Conservation (phyloP, 1,284 basidiomycete genomes). For the Nidula niveotomentosa region DNA sequence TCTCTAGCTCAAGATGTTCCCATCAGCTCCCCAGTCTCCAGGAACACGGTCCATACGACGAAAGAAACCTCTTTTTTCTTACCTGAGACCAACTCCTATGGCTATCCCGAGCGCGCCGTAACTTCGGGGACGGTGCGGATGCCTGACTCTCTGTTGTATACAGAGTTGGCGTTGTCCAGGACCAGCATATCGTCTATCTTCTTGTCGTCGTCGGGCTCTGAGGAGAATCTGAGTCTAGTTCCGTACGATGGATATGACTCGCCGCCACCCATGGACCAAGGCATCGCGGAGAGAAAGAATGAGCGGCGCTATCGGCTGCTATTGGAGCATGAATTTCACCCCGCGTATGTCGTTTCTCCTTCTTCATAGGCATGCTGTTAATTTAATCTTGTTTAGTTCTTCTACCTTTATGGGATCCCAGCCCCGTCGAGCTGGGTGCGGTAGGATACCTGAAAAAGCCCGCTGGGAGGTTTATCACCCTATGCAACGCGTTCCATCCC, state of each 20-base stretch:
- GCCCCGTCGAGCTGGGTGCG: constrained; percentile 57
- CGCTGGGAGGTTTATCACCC: constrained; percentile 61
- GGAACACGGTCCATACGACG: background rate
- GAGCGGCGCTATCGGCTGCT: constrained; percentile 63
- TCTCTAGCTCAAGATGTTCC: background rate
- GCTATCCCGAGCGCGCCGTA: background rate
- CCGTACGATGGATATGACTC: constrained; percentile 37
- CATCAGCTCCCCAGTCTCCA: background rate
- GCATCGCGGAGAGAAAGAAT: constrained; percentile 43
- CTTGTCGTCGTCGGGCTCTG: constrained; percentile 1
- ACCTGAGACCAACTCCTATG: background rate
- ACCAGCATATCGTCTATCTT: background rate
- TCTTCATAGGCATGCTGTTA: background rate
- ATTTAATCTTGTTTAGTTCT: constrained; percentile 38
- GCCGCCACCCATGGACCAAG: constrained; percentile 43
- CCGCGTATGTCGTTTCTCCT: constrained; percentile 44
- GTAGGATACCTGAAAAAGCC: constrained; percentile 72
- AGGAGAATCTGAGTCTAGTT: constrained; percentile 6
- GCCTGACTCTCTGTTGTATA: background rate
- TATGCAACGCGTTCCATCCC: constrained; percentile 67
- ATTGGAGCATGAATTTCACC: constrained; percentile 66
- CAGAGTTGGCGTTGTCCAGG: background rate
- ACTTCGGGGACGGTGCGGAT: background rate
- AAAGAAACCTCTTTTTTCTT: background rate
- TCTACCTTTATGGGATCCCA: constrained; percentile 71